Percentiles rank a stretch among this genome's conserved stretches.
phyloP scores from a whole-genome alignment of 2,329 filamentous ascomycete genomes.

The Bisporella sp. region DNA sequence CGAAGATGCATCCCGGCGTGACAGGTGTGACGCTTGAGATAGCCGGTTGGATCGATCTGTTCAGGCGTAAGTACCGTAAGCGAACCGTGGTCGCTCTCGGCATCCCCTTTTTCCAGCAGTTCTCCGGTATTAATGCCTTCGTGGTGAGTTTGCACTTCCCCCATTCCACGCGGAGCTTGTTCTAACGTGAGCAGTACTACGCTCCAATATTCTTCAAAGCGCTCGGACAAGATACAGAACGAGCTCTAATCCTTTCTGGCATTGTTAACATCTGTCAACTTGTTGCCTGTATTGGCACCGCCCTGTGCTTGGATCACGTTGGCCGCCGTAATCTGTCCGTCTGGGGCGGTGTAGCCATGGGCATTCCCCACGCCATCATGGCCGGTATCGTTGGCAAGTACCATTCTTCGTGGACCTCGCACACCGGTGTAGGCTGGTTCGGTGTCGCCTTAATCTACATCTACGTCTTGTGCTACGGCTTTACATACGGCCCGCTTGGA shows the following conservation, averaged over 20 bases:
- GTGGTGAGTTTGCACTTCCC: not conserved
- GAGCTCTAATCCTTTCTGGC: not conserved
- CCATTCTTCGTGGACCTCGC: not conserved
- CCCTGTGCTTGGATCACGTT: not conserved
- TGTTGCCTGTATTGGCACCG: not conserved
- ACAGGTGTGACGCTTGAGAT: conserved; percentile 11
- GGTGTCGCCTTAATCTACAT: not conserved
- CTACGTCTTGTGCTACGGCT: not conserved
- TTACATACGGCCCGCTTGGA: not conserved
- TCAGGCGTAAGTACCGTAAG: conserved; percentile 42
- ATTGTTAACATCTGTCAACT: not conserved
- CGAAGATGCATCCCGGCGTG: conserved; percentile 19
- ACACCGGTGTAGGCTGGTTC: not conserved
- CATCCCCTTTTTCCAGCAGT: conserved; percentile 43
- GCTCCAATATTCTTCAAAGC: not conserved
- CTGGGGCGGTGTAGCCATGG: not conserved
- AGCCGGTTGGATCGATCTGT: conserved; percentile 35
- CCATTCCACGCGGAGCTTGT: no score
- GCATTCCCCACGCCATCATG: not conserved
- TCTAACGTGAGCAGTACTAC: not conserved
- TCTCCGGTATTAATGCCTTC: conserved; percentile 34
- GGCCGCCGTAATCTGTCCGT: not conserved
- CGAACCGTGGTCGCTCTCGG: conserved; percentile 36
- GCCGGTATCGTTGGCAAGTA: not conserved
- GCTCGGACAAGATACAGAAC: not conserved